Evolutionary conservation across 1,139 yeast genomes (phyloP).

Genomic region (Yamadazyma pseudoaaseri): DNA sequence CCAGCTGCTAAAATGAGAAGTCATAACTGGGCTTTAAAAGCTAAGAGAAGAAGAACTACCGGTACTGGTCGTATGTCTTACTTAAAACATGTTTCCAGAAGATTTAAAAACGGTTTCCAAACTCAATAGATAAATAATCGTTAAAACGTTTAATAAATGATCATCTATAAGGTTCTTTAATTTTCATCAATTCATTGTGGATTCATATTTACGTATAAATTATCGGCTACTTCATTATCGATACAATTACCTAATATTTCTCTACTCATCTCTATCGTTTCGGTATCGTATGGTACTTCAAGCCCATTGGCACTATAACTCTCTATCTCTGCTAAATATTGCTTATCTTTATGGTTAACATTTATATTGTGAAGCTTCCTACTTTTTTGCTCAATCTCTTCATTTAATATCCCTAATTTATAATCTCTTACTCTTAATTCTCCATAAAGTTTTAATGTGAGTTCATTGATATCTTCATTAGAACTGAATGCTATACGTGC

Average conservation of each 20-base stretch:
- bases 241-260: constrained; percentile 68
- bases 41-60: constrained; percentile 99
- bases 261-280: constrained; percentile 66
- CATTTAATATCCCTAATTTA: constrained; percentile 34
- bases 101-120: constrained; percentile 99
- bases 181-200: constrained; percentile 4
- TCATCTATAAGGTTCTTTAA: neutral
- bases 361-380: constrained; percentile 37
- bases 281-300: constrained; percentile 61
- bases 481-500: constrained; percentile 60
- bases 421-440: constrained; percentile 25
- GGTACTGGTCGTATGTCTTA: constrained; percentile 99
- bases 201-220: constrained; percentile 67
- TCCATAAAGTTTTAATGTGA: constrained; percentile 33
- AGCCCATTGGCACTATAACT: constrained; percentile 53
- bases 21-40: constrained; percentile 99
- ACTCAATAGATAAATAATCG: constrained; percentile 34
- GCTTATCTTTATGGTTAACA: constrained; percentile 9
- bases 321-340: constrained; percentile 31
- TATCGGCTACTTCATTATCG: constrained; percentile 80
- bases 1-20: constrained; percentile 99
- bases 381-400: constrained; percentile 41
- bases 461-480: constrained; percentile 31
- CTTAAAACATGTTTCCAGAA: constrained; percentile 95
- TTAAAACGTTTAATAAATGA: constrained; percentile 9